Evolutionary conservation across 306 rosid species (phyloP).

Genomic region (Mimosa bimucronata): DNA sequence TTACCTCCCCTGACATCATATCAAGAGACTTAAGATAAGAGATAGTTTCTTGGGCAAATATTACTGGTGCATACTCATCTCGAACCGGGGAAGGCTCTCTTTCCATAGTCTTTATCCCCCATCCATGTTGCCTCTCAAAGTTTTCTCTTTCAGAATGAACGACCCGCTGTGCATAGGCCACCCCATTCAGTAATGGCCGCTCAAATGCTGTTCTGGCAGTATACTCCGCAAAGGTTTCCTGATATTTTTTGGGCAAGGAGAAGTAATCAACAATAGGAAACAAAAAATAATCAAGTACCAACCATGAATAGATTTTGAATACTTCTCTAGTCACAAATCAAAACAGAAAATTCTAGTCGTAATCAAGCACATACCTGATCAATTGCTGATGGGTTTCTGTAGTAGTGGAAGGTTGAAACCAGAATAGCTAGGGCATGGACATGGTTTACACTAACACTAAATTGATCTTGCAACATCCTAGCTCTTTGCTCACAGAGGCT

Average conservation of each 20-base stretch:
- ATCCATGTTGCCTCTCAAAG: conserved; percentile 84
- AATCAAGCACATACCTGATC: conserved; percentile 78
- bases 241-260: conserved; percentile 33
- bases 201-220: conserved; percentile 96
- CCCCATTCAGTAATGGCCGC: conserved; percentile 94
- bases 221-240: conserved; percentile 95
- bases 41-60: conserved; percentile 86
- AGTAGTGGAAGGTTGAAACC: conserved; percentile 94
- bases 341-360: conserved; percentile 4
- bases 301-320: conserved; percentile 6
- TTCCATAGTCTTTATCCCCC: conserved; percentile 94
- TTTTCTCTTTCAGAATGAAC: conserved; percentile 70
- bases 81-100: conserved; percentile 73
- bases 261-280: conserved; percentile 9
- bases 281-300: not conserved
- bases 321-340: conserved; percentile 14
- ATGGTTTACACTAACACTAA: conserved; percentile 94
- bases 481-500: conserved; percentile 99
- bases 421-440: conserved; percentile 97
- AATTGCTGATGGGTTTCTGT: conserved; percentile 87
- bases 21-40: conserved; percentile 91
- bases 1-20: conserved; percentile 99
- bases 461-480: conserved; percentile 97
- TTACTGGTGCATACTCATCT: conserved; percentile 97
- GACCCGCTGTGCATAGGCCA: conserved; percentile 93